Evolutionary conservation across 1,139 yeast species (phyloP).

Genomic region (Saccharomyces hybrid): DNA sequence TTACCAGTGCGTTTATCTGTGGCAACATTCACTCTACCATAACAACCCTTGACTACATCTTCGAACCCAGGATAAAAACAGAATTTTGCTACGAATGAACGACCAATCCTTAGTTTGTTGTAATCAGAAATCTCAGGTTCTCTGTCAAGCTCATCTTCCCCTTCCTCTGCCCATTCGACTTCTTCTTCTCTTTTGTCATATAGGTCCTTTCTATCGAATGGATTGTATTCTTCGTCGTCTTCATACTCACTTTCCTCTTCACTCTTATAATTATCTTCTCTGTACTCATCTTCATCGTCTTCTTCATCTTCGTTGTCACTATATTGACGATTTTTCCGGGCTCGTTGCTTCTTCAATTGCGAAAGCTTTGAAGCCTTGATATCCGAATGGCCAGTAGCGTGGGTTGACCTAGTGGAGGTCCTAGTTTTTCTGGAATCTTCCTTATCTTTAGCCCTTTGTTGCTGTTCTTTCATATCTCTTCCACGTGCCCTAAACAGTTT

Average conservation of each 20-base stretch:
- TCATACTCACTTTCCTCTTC: constrained; percentile 27
- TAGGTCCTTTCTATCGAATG: constrained; percentile 21
- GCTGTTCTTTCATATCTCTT: constrained; percentile 45
- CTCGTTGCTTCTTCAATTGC: constrained; percentile 82
- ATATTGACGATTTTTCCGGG: constrained; percentile 42
- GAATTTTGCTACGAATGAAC: constrained; percentile 64
- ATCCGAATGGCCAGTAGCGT: constrained; percentile 32
- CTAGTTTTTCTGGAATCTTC: constrained; percentile 33
- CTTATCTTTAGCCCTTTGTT: constrained; percentile 30
- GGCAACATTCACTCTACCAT: constrained; percentile 78
- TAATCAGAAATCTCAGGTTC: constrained; percentile 49
- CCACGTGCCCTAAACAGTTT: constrained; percentile 77
- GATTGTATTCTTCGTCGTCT: constrained; percentile 39
- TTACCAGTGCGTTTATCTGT: constrained; percentile 51
- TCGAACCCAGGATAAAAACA: constrained; percentile 80
- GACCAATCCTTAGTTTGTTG: constrained; percentile 67
- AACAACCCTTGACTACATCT: constrained; percentile 61
- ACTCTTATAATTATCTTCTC: constrained; percentile 27
- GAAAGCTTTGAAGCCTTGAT: constrained; percentile 56
- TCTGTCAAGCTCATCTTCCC: constrained; percentile 38
- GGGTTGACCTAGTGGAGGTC: constrained; percentile 28
- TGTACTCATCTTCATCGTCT: constrained; percentile 33
- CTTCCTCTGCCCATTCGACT: constrained; percentile 33
- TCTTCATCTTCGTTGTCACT: constrained; percentile 36
- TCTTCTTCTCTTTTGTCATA: constrained; percentile 33